Conservation (phyloP, 2,329 filamentous ascomycete genomes). For the Fusarium redolens region DNA sequence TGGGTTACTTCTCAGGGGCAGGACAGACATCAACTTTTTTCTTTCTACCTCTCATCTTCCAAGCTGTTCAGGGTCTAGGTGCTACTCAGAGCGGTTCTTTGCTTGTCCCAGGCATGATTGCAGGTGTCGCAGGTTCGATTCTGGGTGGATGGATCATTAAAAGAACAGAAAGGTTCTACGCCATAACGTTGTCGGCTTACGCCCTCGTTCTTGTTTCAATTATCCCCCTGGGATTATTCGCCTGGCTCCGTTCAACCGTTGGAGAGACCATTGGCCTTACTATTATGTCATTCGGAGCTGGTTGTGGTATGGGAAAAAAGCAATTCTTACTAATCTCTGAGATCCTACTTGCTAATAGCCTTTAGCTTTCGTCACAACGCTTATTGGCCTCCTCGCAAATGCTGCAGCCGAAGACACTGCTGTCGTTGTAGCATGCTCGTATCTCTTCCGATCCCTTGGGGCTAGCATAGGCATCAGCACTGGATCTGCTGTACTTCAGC, state of each 20-base stretch:
- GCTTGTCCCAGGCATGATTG: conserved; percentile 73
- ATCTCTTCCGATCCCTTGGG: conserved; percentile 84
- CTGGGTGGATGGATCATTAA: conserved; percentile 75
- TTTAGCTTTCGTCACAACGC: conserved; percentile 59
- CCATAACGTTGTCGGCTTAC: conserved; percentile 71
- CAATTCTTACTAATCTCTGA: not conserved
- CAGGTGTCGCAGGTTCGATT: conserved; percentile 72
- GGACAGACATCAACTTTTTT: conserved; percentile 70
- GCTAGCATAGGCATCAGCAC: conserved; percentile 80
- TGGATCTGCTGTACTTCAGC: conserved; percentile 77
- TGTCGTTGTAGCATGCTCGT: conserved; percentile 81
- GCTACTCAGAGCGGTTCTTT: conserved; percentile 73
- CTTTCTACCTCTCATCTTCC: conserved; percentile 82
- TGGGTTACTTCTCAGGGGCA: conserved; percentile 78
- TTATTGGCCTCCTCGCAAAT: conserved; percentile 79
- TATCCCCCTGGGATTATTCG: conserved; percentile 65
- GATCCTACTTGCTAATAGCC: not conserved
- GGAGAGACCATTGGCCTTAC: conserved; percentile 69
- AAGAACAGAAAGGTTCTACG: conserved; percentile 77
- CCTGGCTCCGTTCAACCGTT: conserved; percentile 58
- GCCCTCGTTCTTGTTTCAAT: conserved; percentile 63
- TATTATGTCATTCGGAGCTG: conserved; percentile 56
- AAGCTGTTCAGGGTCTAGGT: conserved; percentile 73
- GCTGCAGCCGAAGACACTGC: conserved; percentile 75
- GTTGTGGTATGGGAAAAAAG: conserved; percentile 46